Evolutionary conservation across 345 rosid genomes (phyloP).

Genomic region (Eucalyptus sp.): DNA sequence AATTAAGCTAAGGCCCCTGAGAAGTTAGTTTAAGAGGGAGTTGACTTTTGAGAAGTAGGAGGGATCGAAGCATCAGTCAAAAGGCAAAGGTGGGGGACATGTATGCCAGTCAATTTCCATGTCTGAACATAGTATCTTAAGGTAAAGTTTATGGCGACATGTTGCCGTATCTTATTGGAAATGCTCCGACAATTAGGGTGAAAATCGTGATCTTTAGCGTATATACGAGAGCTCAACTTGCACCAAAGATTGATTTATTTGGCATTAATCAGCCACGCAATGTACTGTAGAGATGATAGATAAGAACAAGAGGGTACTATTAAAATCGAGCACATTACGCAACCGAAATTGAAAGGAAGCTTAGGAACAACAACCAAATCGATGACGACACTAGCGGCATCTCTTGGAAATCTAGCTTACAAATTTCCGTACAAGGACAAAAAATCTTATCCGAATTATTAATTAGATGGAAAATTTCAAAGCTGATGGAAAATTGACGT

Average conservation of each 20-base stretch:
- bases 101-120: neutral
- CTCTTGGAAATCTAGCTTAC: neutral
- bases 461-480: neutral
- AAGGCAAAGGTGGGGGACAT: neutral
- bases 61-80: neutral
- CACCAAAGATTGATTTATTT: neutral
- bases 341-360: neutral
- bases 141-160: neutral
- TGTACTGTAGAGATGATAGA: neutral
- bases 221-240: neutral
- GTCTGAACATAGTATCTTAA: neutral
- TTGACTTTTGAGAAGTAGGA: neutral
- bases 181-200: neutral
- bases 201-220: neutral
- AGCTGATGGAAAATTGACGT: neutral
- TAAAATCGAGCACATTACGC: neutral
- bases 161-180: neutral
- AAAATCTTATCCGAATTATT: neutral
- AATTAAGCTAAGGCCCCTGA: neutral
- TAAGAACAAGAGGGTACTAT: neutral
- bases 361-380: neutral
- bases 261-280: neutral
- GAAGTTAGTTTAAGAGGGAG: neutral
- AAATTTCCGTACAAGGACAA: neutral
- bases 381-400: neutral